Evolutionary conservation across 2,329 filamentous ascomycete species (phyloP).

Genomic region (Aspergillus spinulosporus): DNA sequence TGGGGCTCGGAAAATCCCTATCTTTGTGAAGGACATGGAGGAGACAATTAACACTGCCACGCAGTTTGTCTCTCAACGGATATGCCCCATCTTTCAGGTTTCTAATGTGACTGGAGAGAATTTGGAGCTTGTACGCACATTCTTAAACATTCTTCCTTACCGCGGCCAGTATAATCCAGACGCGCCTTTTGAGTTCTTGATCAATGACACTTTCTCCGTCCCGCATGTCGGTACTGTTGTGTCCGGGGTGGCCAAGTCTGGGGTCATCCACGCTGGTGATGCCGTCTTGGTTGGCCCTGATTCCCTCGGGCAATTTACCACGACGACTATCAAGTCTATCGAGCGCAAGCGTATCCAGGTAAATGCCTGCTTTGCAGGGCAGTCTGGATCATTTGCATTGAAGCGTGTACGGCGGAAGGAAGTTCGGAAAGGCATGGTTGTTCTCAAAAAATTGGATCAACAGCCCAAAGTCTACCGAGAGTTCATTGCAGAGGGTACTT

Average conservation of each 20-base stretch:
- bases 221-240: constrained; percentile 97
- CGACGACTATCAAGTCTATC: constrained; percentile 85
- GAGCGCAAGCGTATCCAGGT: constrained; percentile 91
- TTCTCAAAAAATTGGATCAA: constrained; percentile 78
- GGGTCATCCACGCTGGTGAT: constrained; percentile 85
- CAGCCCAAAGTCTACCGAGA: constrained; percentile 72
- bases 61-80: constrained; percentile 91
- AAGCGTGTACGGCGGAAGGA: constrained; percentile 86
- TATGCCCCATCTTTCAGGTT: constrained; percentile 96
- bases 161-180: constrained; percentile 88
- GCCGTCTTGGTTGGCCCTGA: constrained; percentile 86
- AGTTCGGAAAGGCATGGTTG: constrained; percentile 96
- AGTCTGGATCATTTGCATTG: constrained; percentile 88
- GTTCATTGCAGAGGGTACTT: constrained; percentile 73
- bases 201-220: constrained; percentile 98
- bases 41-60: constrained; percentile 94
- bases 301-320: constrained; percentile 82
- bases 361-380: constrained; percentile 82
- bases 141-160: constrained; percentile 92
- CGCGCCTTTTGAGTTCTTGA: constrained; percentile 87
- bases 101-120: constrained; percentile 96
- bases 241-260: constrained; percentile 85
- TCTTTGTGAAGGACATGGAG: constrained; percentile 88
- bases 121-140: constrained; percentile 84
- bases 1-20: constrained; percentile 89